Conservation (phyloP, 441 rosid genomes). For the Gossypium trilobum region DNA sequence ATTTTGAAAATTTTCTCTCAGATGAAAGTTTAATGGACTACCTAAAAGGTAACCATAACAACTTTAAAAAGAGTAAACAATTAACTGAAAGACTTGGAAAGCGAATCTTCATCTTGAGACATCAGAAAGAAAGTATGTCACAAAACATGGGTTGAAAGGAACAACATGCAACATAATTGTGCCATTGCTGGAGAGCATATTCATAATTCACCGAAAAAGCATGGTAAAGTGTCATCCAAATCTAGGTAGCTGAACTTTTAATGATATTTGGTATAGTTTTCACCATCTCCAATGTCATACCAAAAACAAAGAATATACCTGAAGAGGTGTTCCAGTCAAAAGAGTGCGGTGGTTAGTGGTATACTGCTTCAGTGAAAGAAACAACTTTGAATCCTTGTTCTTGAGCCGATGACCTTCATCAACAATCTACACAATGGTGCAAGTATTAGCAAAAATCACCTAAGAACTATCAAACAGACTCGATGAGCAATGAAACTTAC, state of each 20-base stretch:
- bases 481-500: constrained; percentile 35
- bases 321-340: constrained; percentile 98
- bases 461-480: constrained; percentile 13
- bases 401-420: constrained; percentile 99
- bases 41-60: not conserved
- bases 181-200: not conserved
- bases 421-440: constrained; percentile 62
- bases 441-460: constrained; percentile 15
- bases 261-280: not conserved
- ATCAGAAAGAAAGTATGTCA: not conserved
- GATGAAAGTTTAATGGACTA: not conserved
- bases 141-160: not conserved
- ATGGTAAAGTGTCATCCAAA: not conserved
- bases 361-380: constrained; percentile 77
- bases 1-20: not conserved
- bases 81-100: not conserved
- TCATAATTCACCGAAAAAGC: not conserved
- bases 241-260: not conserved
- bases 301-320: constrained; percentile 45
- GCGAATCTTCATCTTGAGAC: not conserved
- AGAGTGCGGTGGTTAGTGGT: constrained; percentile 82
- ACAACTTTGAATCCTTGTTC: constrained; percentile 88
- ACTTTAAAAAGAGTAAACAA: not conserved
- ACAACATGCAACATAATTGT: not conserved
- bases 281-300: not conserved